Percentiles rank a stretch among this genome's conserved stretches.
Conservation (phyloP, 1,284 basidiomycete species). For the Irpex lacteus region DNA sequence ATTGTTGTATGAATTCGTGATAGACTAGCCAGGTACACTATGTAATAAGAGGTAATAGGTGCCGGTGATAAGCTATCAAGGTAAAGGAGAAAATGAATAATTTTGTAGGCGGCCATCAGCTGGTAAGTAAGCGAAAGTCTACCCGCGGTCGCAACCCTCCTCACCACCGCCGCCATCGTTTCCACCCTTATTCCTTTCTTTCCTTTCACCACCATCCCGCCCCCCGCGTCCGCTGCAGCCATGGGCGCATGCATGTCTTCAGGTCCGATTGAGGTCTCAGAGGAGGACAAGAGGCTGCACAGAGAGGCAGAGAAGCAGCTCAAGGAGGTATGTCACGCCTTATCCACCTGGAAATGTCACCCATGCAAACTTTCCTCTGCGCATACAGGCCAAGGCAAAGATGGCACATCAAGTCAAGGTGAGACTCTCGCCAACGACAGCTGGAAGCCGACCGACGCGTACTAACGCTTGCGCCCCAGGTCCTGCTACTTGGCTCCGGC, state of each 20-base stretch:
- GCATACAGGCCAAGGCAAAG: constrained; percentile 59
- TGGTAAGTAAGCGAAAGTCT: not conserved
- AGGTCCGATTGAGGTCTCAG: constrained; percentile 48
- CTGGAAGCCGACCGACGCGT: not conserved
- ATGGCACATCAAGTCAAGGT: constrained; percentile 81
- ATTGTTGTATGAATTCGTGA: not conserved
- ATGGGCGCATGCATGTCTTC: constrained; percentile 83
- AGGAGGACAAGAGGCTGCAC: constrained; percentile 62
- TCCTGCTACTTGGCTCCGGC: constrained; percentile 89
- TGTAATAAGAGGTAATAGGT: not conserved
- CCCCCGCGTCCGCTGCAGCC: constrained; percentile 3
- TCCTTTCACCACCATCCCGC: not conserved
- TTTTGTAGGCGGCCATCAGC: not conserved
- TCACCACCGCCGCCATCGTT: not conserved
- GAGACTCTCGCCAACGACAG: constrained; percentile 13
- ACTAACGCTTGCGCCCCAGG: constrained; percentile 38
- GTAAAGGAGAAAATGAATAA: not conserved
- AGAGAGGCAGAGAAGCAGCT: constrained; percentile 66
- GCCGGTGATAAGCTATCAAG: not conserved
- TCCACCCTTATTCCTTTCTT: not conserved
- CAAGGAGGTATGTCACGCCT: constrained; percentile 50
- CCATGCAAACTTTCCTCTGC: not conserved
- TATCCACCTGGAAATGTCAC: not conserved
- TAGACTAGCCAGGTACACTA: not conserved
- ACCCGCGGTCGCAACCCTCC: not conserved